Base-by-base conservation (phyloP, 139 green algal genomes). In the Chlorella ohadii region DNA sequence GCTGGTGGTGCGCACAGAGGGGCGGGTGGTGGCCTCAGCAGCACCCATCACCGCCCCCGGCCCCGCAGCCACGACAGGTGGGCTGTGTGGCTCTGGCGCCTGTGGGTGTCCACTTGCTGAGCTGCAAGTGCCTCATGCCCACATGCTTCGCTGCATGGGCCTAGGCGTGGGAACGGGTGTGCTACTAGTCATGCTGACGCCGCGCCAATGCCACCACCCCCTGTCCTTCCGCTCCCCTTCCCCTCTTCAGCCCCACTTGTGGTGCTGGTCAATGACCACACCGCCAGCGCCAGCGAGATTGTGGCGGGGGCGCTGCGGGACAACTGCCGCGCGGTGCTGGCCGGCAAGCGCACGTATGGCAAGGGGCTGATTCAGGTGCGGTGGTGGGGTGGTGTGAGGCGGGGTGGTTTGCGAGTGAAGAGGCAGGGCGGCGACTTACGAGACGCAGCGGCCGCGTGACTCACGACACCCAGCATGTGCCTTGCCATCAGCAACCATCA, bases 321-420 rank as follows among this genome's bases (percentile, higher is more conserved):
- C 89, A 99, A 99, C 91, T 98, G 97, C 90, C 85, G 97, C 15
- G 97, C 93, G 0, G 91, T 97, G 61, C 88, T 99, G 27, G 96
- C 96, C 12, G 87, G 87, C 33, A 82, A 85, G 44, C 85, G 88
- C 22, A 99, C 97, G 9, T 99, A 97, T 82, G 97, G 97, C 79
- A 99, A 99, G 86, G 96, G 96, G 28, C 89, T 99, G 0, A 99
- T 99, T 66, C 97, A 99, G 90, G 94, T 82, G 76, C 0, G 75
- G n/a, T 25, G 72, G 31, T 28, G 59, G 20, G 59, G 20, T 66
- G 59, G 17, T 68, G 63, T 38, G 25, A 19, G 63, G 0, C 28
- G 27, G 63, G 27, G 12, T 68, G 63, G 16, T 15, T 2, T n/a
- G 59, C 3, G 59, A 55, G 44, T 11, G 44, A 11, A 6, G 44